phyloP scores from a whole-genome alignment of 768 basidiomycete genomes.

The Neoboletus brunneissimus region DNA sequence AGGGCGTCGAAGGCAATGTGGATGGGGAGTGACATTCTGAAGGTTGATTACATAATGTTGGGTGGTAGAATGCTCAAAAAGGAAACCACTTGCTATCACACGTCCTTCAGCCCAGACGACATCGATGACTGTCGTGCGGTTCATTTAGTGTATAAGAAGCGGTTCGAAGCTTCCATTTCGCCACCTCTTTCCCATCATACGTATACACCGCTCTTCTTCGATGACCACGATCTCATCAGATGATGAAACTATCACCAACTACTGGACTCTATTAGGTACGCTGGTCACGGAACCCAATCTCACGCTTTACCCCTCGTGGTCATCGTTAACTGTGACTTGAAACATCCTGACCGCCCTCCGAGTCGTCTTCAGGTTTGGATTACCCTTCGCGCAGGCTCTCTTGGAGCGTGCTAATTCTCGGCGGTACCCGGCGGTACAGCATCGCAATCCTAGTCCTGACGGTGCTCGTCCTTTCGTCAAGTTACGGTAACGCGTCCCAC shows the following conservation, averaged over 20 bases:
- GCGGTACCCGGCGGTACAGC: neutral
- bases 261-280: neutral
- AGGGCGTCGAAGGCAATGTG: constrained; percentile 55
- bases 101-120: no score
- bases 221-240: neutral
- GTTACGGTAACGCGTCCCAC: neutral
- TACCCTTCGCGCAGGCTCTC: neutral
- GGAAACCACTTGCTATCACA: neutral
- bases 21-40: constrained; percentile 7
- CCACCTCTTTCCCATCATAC: neutral
- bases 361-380: no score
- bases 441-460: neutral
- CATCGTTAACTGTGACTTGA: neutral
- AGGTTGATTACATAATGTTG: neutral
- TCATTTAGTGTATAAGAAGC: no score
- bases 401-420: neutral
- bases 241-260: neutral
- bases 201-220: neutral
- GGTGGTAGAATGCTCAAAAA: neutral
- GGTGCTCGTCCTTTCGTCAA: neutral
- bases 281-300: no score
- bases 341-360: neutral
- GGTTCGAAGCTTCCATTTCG: neutral
- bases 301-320: neutral
- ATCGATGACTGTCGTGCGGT: no score